A percentile compares a stretch with the other conserved stretches of the same genome.
Evolutionary conservation across 2,329 filamentous ascomycete genomes (phyloP).

Genomic region (Talaromyces marneffei): DNA sequence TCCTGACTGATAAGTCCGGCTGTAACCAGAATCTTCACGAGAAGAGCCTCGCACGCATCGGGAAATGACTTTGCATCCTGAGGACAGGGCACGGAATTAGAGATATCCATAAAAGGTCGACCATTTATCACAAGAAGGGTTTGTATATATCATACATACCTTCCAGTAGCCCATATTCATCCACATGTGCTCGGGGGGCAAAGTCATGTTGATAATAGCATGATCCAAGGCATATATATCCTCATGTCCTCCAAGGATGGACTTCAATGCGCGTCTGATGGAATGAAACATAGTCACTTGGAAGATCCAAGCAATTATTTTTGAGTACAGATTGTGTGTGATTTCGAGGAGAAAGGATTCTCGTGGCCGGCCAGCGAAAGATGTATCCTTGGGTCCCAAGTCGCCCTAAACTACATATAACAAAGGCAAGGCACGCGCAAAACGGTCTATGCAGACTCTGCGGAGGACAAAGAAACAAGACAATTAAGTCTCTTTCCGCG

Average conservation of each 20-base stretch:
- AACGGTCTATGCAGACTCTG: too few relatives aligned
- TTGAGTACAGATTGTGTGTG: too few relatives aligned
- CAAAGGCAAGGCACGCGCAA: too few relatives aligned
- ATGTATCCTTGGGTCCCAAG: too few relatives aligned
- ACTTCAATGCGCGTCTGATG: neutral
- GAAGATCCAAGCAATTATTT: too few relatives aligned
- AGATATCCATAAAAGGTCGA: neutral
- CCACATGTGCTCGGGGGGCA: conserved; percentile 51
- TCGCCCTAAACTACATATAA: too few relatives aligned
- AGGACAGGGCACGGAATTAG: conserved; percentile 1
- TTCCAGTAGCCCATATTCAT: conserved; percentile 61
- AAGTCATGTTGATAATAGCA: conserved; percentile 49
- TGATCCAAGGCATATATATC: conserved; percentile 49
- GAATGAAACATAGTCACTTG: neutral
- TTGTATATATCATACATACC: conserved; percentile 22
- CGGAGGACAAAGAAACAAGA: too few relatives aligned
- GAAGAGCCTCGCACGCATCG: conserved; percentile 46
- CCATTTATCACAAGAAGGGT: too few relatives aligned
- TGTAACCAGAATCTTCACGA: conserved; percentile 43
- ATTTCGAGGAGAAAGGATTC: too few relatives aligned
- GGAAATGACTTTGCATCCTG: conserved; percentile 35
- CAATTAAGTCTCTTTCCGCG: too few relatives aligned
- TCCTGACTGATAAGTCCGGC: conserved; percentile 36
- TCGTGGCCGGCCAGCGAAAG: too few relatives aligned
- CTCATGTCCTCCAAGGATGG: neutral